Percentiles rank a stretch among this genome's conserved stretches.
Evolutionary conservation across 2,329 filamentous ascomycete genomes (phyloP).

Genomic region (Arthrobotrys sphaeroides): DNA sequence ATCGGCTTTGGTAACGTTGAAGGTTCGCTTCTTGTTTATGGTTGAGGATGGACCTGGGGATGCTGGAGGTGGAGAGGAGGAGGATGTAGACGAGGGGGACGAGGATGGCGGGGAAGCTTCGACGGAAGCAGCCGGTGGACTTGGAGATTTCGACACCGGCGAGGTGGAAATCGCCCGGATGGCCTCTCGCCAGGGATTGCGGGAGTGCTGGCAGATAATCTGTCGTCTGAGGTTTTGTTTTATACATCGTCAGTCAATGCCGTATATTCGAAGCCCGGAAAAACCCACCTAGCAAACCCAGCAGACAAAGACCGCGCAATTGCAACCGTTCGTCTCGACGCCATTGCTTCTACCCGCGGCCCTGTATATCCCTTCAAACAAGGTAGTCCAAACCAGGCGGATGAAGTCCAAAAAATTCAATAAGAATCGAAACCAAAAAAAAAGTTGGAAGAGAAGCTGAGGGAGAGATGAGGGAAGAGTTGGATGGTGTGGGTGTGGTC

Average conservation of each 20-base stretch:
- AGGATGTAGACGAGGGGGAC: background rate
- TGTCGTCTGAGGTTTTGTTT: constrained; percentile 7
- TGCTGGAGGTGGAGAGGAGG: constrained; percentile 1
- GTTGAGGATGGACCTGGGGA: constrained; percentile 3
- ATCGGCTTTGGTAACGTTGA: constrained; percentile 58
- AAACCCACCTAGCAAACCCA: constrained; percentile 40
- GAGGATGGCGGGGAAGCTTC: background rate
- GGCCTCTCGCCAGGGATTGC: constrained; percentile 47
- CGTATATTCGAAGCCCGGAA: background rate
- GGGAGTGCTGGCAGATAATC: constrained; percentile 36
- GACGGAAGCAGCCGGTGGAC: no score
- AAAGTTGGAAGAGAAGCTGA: constrained; percentile 4
- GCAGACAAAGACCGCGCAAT: constrained; percentile 48
- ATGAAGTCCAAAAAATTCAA: constrained; percentile 5
- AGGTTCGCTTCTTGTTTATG: constrained; percentile 54
- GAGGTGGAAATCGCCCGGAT: constrained; percentile 47
- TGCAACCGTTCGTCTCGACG: constrained; percentile 44
- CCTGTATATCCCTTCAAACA: background rate
- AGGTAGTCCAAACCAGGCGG: no score
- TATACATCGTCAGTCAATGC: background rate
- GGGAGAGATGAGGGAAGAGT: constrained; percentile 12
- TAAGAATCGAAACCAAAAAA: background rate
- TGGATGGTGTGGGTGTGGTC: constrained; percentile 48
- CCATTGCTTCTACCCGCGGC: constrained; percentile 28
- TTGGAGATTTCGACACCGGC: no score